A percentile compares a stretch with the other conserved stretches of the same genome.
These are phyloP conservation scores for Tricholoma matsutake DNA, from an alignment of 768 basidiomycete genomes.

Conservation along the genomic window DNA sequence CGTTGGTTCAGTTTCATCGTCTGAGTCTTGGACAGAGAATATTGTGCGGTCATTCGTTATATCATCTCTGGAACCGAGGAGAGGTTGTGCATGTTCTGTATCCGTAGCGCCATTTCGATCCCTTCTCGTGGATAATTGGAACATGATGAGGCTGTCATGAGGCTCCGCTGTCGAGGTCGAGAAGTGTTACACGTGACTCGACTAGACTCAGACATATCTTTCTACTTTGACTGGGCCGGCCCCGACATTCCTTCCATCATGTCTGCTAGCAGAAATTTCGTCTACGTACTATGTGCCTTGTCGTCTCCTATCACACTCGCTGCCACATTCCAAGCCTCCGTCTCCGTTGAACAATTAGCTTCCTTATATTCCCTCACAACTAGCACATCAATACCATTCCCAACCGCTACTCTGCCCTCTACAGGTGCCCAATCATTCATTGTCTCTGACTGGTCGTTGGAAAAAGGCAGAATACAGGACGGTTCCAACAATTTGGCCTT, in stretches of 20 bases:
- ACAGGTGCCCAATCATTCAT: slow-evolving; percentile 49
- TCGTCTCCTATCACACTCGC: slow-evolving; percentile 14
- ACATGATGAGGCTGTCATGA: slow-evolving; percentile 24
- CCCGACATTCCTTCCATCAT: slow-evolving; percentile 6
- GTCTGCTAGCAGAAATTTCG: slow-evolving; percentile 3
- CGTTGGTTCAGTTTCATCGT: slow-evolving; percentile 40
- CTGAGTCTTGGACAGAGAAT: slow-evolving; percentile 58
- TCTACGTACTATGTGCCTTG: slow-evolving; percentile 18
- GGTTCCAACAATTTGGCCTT: slow-evolving; percentile 55
- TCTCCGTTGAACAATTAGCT: slow-evolving; percentile 39
- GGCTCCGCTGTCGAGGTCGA: neutral
- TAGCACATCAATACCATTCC: slow-evolving; percentile 63
- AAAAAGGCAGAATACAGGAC: slow-evolving; percentile 59
- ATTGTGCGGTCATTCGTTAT: slow-evolving; percentile 38
- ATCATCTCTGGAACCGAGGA: slow-evolving; percentile 50
- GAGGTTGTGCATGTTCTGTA: slow-evolving; percentile 52
- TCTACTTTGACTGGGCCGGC: slow-evolving; percentile 4
- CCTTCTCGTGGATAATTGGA: slow-evolving; percentile 25
- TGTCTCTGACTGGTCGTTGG: slow-evolving; percentile 56
- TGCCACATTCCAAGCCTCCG: slow-evolving; percentile 28
- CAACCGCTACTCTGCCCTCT: slow-evolving; percentile 54
- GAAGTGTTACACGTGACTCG: neutral
- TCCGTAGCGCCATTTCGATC: slow-evolving; percentile 23
- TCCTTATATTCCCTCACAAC: slow-evolving; percentile 52
- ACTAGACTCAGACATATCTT: neutral